Evolutionary conservation across 306 rosid species (phyloP).

Genomic region (Inga leiocalycina): DNA sequence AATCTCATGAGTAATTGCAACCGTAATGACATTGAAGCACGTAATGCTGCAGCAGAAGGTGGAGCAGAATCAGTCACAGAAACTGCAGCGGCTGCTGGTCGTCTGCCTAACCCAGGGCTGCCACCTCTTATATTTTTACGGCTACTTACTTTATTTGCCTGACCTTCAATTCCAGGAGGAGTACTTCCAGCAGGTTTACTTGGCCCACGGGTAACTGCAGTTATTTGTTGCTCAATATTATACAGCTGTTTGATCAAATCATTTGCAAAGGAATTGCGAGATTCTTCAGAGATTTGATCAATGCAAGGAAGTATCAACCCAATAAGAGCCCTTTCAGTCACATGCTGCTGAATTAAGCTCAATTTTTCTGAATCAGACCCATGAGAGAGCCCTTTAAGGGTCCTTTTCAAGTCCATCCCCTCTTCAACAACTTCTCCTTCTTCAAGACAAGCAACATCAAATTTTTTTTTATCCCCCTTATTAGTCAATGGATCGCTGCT

Average conservation of each 20-base stretch:
- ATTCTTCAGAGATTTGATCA: conserved; percentile 91
- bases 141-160: conserved; percentile 63
- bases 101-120: conserved; percentile 85
- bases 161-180: conserved; percentile 74
- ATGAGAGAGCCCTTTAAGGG: conserved; percentile 54
- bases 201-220: conserved; percentile 64
- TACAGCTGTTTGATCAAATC: conserved; percentile 86
- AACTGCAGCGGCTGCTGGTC: conserved; percentile 43
- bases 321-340: conserved; percentile 77
- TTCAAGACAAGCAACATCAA: conserved; percentile 69
- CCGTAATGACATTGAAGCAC: conserved; percentile 78
- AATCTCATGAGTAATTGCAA: conserved; percentile 82
- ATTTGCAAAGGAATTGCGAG: conserved; percentile 78
- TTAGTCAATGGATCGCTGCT: conserved; percentile 43
- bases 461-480: conserved; percentile 60
- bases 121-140: conserved; percentile 76
- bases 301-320: conserved; percentile 88
- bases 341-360: conserved; percentile 57
- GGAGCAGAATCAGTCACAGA: conserved; percentile 61
- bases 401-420: conserved; percentile 54
- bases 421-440: conserved; percentile 93
- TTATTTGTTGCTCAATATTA: conserved; percentile 75
- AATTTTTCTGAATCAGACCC: conserved; percentile 51
- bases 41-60: conserved; percentile 77
- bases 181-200: conserved; percentile 63